Conservation (phyloP, 1,284 basidiomycete species). For the Ceratobasidium sp. region DNA sequence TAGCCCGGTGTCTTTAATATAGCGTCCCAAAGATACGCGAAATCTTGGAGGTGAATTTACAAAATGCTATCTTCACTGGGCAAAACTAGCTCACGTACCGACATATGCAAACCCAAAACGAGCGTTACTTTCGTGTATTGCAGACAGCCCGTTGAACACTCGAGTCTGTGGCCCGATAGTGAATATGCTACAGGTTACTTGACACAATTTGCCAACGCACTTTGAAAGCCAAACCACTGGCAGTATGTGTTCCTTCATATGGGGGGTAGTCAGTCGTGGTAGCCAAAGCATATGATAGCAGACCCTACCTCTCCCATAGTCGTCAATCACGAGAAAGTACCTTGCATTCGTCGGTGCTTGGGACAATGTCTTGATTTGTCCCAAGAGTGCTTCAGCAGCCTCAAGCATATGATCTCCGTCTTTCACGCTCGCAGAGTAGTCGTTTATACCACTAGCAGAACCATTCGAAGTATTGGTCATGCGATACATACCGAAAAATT, state of each 20-base stretch:
- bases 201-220: neutral
- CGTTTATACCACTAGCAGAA: constrained; percentile 36
- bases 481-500: neutral
- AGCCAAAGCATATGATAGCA: neutral
- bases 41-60: no score
- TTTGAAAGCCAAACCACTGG: constrained; percentile 38
- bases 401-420: constrained; percentile 42
- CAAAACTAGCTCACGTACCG: neutral
- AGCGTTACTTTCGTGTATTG: neutral
- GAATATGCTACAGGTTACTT: neutral
- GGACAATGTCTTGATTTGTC: constrained; percentile 22
- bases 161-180: constrained; percentile 1
- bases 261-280: neutral
- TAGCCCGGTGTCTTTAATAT: constrained; percentile 30
- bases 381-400: constrained; percentile 27
- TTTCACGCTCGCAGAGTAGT: constrained; percentile 19
- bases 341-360: constrained; percentile 27
- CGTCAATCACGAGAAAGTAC: constrained; percentile 39
- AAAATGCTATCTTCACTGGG: no score
- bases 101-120: constrained; percentile 26
- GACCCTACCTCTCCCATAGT: constrained; percentile 28
- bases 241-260: constrained; percentile 22
- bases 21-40: constrained; percentile 36
- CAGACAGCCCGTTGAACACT: constrained; percentile 27
- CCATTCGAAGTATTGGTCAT: neutral